Evolutionary conservation across 106 monocot genomes (phyloP).

Genomic region (Acorus calamus): DNA sequence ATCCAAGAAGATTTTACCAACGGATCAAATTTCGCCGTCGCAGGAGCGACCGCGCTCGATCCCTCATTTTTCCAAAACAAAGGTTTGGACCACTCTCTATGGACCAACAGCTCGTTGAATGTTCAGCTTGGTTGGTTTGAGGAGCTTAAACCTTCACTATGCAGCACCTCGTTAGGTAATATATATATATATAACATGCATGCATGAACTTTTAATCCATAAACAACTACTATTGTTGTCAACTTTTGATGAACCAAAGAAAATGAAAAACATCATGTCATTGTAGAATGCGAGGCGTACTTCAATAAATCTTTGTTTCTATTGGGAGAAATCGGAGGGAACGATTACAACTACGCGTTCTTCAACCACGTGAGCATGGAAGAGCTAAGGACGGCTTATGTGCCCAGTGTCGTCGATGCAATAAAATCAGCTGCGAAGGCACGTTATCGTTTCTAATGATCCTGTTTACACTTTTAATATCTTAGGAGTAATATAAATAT

Average conservation of each 20-base stretch:
- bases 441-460: neutral
- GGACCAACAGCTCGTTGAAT: slow-evolving; percentile 1
- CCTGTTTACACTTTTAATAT: too few relatives aligned
- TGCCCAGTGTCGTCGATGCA: slow-evolving; percentile 18
- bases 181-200: too few relatives aligned
- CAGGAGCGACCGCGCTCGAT: slow-evolving; percentile 24
- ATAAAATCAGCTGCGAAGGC: slow-evolving; percentile 21
- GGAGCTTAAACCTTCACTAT: slow-evolving; percentile 7
- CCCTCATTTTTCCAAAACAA: slow-evolving; percentile 4
- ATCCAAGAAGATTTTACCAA: slow-evolving; percentile 1
- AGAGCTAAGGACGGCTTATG: slow-evolving; percentile 9
- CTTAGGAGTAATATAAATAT: too few relatives aligned
- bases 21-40: slow-evolving; percentile 29
- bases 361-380: slow-evolving; percentile 5
- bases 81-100: neutral
- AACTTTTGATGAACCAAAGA: too few relatives aligned
- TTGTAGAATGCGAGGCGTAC: slow-evolving; percentile 19
- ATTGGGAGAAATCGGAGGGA: slow-evolving; percentile 38
- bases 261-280: too few relatives aligned
- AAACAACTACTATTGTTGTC: too few relatives aligned
- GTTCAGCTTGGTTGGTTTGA: slow-evolving; percentile 29
- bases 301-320: slow-evolving; percentile 33
- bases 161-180: too few relatives aligned
- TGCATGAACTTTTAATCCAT: too few relatives aligned
- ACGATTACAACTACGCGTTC: slow-evolving; percentile 24